Evolutionary conservation across 108 stramenopile species (phyloP).

Genomic region (Nitzschia sp.): DNA sequence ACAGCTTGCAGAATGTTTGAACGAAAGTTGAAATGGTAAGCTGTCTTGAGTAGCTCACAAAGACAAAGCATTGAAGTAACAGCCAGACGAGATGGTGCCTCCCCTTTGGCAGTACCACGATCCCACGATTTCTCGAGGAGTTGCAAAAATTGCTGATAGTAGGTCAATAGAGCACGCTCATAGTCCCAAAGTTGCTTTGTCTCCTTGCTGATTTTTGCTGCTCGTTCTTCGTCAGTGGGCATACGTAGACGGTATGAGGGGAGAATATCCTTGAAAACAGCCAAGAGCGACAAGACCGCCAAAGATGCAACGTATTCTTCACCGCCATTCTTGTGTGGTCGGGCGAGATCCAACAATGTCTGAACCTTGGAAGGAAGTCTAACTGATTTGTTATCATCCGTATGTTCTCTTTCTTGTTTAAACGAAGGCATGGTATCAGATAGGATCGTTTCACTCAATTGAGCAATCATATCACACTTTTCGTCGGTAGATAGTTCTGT

Average conservation of each 20-base stretch:
- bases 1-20: conserved; percentile 71
- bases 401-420: conserved; percentile 25
- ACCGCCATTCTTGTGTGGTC: conserved; percentile 51
- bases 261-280: conserved; percentile 89
- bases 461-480: conserved; percentile 71
- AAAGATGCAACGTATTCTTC: conserved; percentile 71
- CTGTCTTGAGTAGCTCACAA: conserved; percentile 71
- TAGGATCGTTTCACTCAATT: conserved; percentile 71
- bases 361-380: conserved; percentile 57
- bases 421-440: conserved; percentile 72
- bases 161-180: conserved; percentile 69
- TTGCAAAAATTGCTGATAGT: conserved; percentile 82
- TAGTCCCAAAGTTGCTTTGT: conserved; percentile 76
- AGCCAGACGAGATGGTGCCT: conserved; percentile 55
- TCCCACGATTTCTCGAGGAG: conserved; percentile 72
- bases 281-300: conserved; percentile 80
- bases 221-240: conserved; percentile 77
- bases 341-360: conserved; percentile 52
- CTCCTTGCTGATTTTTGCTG: conserved; percentile 84
- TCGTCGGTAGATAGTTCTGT: conserved; percentile 31
- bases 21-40: conserved; percentile 86
- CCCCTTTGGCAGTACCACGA: conserved; percentile 34
- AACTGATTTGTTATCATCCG: conserved; percentile 7
- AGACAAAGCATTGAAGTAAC: conserved; percentile 68
- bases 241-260: conserved; percentile 89